A percentile compares a stretch with the other conserved stretches of the same genome.
phyloP scores from a whole-genome alignment of 192 early-diverging fungal genomes.

The Geranomyces variabilis region DNA sequence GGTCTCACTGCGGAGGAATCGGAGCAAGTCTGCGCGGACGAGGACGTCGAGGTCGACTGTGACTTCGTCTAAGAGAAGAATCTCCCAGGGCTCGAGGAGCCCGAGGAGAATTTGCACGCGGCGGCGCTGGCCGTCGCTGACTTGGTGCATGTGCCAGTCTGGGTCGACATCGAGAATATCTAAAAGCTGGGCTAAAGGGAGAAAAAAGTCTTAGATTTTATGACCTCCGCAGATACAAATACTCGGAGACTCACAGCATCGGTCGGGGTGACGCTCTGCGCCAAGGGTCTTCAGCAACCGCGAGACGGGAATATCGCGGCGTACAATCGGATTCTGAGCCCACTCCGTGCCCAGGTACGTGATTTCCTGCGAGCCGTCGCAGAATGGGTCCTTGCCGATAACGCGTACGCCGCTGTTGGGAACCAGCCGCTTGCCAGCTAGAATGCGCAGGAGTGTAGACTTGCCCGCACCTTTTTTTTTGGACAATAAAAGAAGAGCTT shows the following conservation, averaged over 20 bases:
- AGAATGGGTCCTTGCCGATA: slow-evolving; percentile 68
- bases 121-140: slow-evolving; percentile 72
- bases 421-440: slow-evolving; percentile 73
- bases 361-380: slow-evolving; percentile 59
- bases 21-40: slow-evolving; percentile 68
- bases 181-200: slow-evolving; percentile 50
- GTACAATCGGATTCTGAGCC: slow-evolving; percentile 73
- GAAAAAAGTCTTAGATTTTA: background rate
- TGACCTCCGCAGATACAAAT: background rate
- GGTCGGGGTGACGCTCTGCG: slow-evolving; percentile 62
- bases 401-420: slow-evolving; percentile 55
- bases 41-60: slow-evolving; percentile 81
- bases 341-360: slow-evolving; percentile 84
- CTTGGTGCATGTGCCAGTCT: slow-evolving; percentile 68
- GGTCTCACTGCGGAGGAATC: slow-evolving; percentile 70
- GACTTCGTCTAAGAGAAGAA: slow-evolving; percentile 78
- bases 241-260: slow-evolving; percentile 46
- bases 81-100: slow-evolving; percentile 60
- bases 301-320: slow-evolving; percentile 69
- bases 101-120: slow-evolving; percentile 78
- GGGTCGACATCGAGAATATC: slow-evolving; percentile 71
- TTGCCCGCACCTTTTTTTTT: slow-evolving; percentile 63
- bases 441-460: slow-evolving; percentile 67
- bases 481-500: slow-evolving; percentile 4
- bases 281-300: slow-evolving; percentile 68